These are phyloP conservation scores for Fusarium tanahbumbuense DNA, from an alignment of 2,329 filamentous ascomycete genomes.

Conservation along the genomic window DNA sequence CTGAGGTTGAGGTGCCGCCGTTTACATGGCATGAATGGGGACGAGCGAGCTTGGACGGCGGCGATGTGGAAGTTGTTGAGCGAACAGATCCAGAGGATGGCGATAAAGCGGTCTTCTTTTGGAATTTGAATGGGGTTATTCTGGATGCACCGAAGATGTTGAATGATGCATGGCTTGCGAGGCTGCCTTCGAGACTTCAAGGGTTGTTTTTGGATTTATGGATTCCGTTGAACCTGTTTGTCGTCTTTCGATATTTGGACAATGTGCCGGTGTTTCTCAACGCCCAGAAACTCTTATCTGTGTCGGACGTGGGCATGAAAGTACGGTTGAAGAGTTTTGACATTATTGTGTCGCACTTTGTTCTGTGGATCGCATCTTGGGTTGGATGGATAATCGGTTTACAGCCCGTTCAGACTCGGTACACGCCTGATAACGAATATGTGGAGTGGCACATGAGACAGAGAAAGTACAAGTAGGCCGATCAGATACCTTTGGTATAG, in stretches of 20 bases:
- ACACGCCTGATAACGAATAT: conserved; percentile 9
- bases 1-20: conserved; percentile 51
- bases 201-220: conserved; percentile 42
- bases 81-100: conserved; percentile 60
- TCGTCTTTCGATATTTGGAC: conserved; percentile 47
- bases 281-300: rapidly evolving
- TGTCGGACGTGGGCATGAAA: rapidly evolving
- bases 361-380: conserved; percentile 1
- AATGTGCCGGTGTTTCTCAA: conserved; percentile 49
- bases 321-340: background rate
- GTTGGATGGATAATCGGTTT: conserved; percentile 2
- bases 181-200: conserved; percentile 24
- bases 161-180: background rate
- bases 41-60: conserved; percentile 50
- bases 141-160: conserved; percentile 42
- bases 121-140: conserved; percentile 60
- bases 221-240: conserved; percentile 47
- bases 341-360: background rate
- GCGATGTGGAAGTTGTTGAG: conserved; percentile 58
- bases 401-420: conserved; percentile 4
- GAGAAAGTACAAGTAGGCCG: rapidly evolving
- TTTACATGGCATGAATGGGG: conserved; percentile 60
- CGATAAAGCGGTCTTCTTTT: conserved; percentile 61
- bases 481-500: background rate
- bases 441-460: background rate